Percentiles rank a stretch among this genome's conserved stretches.
phyloP scores from a whole-genome alignment of 495 filamentous ascomycete genomes.

The Darksidea phi region DNA sequence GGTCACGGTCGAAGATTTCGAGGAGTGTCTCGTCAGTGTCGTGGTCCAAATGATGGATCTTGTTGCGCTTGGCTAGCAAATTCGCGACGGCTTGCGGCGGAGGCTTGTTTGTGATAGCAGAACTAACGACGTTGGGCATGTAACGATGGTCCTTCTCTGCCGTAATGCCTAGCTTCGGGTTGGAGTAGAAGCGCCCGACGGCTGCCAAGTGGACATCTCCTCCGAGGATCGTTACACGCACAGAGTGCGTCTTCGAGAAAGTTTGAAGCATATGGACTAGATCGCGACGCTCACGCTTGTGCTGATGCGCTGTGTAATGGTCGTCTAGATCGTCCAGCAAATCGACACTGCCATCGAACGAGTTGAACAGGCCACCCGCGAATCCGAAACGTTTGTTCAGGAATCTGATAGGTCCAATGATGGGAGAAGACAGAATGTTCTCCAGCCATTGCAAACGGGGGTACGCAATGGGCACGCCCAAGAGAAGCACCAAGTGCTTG shows the following conservation, averaged over 20 bases:
- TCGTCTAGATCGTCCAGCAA: conserved; percentile 91
- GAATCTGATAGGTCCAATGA: conserved; percentile 82
- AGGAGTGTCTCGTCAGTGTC: conserved; percentile 88
- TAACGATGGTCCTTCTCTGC: conserved; percentile 65
- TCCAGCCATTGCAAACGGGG: conserved; percentile 90
- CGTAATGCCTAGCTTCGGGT: conserved; percentile 60
- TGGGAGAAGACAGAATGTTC: conserved; percentile 78
- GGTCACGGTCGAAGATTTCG: conserved; percentile 79
- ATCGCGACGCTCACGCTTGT: conserved; percentile 80
- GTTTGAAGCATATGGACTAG: conserved; percentile 73
- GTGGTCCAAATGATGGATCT: conserved; percentile 83
- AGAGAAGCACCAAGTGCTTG: conserved; percentile 78
- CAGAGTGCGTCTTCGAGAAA: conserved; percentile 65
- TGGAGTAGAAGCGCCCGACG: conserved; percentile 72
- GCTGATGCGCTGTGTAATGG: conserved; percentile 88
- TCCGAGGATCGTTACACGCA: conserved; percentile 81
- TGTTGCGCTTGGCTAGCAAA: conserved; percentile 79
- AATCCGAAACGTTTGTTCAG: conserved; percentile 88
- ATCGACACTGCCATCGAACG: conserved; percentile 88
- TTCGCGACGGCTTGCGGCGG: conserved; percentile 88
- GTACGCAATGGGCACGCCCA: conserved; percentile 94
- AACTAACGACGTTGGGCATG: conserved; percentile 73
- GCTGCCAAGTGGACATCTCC: conserved; percentile 78
- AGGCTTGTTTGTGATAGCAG: conserved; percentile 90
- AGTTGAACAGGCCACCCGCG: conserved; percentile 83